Percentiles rank a stretch among this genome's conserved stretches.
phyloP scores from a whole-genome alignment of 768 basidiomycete genomes.

The Lyophyllum decastes region DNA sequence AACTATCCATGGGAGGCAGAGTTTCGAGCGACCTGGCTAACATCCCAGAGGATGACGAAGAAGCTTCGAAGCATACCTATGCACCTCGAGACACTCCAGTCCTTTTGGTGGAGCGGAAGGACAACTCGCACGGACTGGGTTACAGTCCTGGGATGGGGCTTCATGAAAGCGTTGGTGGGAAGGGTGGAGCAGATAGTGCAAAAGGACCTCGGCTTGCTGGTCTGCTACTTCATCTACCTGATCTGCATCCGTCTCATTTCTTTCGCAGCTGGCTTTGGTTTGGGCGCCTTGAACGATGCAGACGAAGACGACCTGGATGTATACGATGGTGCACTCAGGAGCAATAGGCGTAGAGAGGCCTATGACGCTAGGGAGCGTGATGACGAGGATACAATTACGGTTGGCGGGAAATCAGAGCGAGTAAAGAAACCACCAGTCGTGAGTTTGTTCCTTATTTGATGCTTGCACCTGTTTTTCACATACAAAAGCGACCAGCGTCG shows the following conservation, averaged over 20 bases:
- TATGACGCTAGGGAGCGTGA: conserved; percentile 68
- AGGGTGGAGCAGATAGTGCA: conserved; percentile 18
- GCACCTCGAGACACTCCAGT: conserved; percentile 80
- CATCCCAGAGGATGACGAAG: conserved; percentile 66
- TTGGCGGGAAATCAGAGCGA: conserved; percentile 34
- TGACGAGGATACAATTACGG: conserved; percentile 56
- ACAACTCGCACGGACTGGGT: conserved; percentile 81
- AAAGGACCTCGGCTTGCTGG: conserved; percentile 62
- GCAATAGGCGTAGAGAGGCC: conserved; percentile 52
- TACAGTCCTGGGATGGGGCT: conserved; percentile 68
- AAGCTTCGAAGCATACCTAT: conserved; percentile 85
- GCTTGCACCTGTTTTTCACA: conserved; percentile 20
- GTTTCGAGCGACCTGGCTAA: conserved; percentile 31
- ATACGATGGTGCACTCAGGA: conserved; percentile 54
- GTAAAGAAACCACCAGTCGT: conserved; percentile 27
- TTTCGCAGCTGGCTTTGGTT: conserved; percentile 77
- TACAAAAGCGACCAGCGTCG: conserved; percentile 33
- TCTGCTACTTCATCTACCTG: conserved; percentile 21
- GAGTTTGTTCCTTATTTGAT: conserved; percentile 18
- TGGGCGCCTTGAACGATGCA: conserved; percentile 89
- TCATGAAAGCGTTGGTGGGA: conserved; percentile 55
- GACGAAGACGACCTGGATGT: conserved; percentile 92
- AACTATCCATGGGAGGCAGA: conserved; percentile 34
- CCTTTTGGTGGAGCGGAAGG: conserved; percentile 64
- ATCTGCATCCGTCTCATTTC: neutral